Evolutionary conservation across 73 alveolate genomes (phyloP), one percentile per base, ranked within the genome.

Genomic region (Paramecium tetraurelia): DNA sequence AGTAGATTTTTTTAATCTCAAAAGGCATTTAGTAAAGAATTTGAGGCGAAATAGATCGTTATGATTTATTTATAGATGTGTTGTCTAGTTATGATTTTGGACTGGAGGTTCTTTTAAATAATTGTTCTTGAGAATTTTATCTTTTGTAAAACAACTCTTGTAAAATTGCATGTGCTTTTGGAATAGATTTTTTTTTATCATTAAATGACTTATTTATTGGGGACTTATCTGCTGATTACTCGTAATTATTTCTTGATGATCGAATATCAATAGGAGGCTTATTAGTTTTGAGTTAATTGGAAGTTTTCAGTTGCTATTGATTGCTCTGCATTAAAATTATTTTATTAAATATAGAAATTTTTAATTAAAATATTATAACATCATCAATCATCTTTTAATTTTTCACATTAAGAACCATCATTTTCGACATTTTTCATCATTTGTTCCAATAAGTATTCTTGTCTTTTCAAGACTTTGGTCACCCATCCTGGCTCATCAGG

Each of bases 401-500:
- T 53, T 18, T 53, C 69, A 53, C 31, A 18, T 18, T 53, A 53
- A 53, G 69, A 53, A 3, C 21, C 69, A 4, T 53, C 69, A 53
- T n/a, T 18, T 16, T 16, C 69, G 35, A 53, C n/a, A 5, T 53
- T 53, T 18, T 53, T 53, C 69, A 27, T 33, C 84, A 63, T 63
- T 63, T 63, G 31, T 63, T 63, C 84, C 14, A 31, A 63, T 31
- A 63, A 33, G 27, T 31, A 63, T 63, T 63, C 84, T 63, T 63
- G 11, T 63, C 84, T 63, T 63, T 63, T 63, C 48, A 63, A 33
- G 4, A 63, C 46, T n/a, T 63, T 63, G 0, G 48, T 63, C 4
- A 63, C 84, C 84, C 84, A 63, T 27, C 46, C 84, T 22, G 84
- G 84, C 10, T 63, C 84, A 63, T 63, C 84, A 22, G 84, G 84